phyloP scores from a whole-genome alignment of 768 basidiomycete species.

The Mycena belliarum region DNA sequence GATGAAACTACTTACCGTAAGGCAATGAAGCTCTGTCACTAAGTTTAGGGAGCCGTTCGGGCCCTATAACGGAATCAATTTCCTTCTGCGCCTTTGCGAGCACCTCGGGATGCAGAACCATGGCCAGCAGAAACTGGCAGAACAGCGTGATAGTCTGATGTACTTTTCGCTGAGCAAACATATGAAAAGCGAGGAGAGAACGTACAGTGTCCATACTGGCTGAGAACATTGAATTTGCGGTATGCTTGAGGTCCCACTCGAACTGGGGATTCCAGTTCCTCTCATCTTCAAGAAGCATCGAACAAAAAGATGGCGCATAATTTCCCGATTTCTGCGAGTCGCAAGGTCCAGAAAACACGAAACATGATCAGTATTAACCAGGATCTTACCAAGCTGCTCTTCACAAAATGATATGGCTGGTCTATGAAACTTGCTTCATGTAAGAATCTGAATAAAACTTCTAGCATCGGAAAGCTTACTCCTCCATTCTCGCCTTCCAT shows the following conservation, averaged over 20 bases:
- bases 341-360: conserved; percentile 7
- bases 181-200: not conserved
- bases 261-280: conserved; percentile 40
- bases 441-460: not conserved
- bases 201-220: conserved; percentile 66
- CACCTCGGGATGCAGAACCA: conserved; percentile 61
- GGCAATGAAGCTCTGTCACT: conserved; percentile 57
- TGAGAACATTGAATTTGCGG: conserved; percentile 81
- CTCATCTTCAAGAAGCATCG: conserved; percentile 57
- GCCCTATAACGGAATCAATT: conserved; percentile 60
- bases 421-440: conserved; percentile 53
- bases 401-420: conserved; percentile 59
- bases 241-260: conserved; percentile 76
- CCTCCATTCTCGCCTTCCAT: conserved; percentile 67
- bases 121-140: conserved; percentile 65
- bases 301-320: conserved; percentile 44
- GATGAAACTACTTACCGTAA: conserved; percentile 40
- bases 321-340: conserved; percentile 40
- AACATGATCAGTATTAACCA: not conserved
- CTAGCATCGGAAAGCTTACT: conserved; percentile 22
- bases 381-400: conserved; percentile 53
- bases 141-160: conserved; percentile 55
- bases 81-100: conserved; percentile 63
- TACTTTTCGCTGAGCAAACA: conserved; percentile 1
- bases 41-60: conserved; percentile 58